Evolutionary conservation across 2,329 filamentous ascomycete genomes (phyloP).

Genomic region (Lecanoromycetidae sp.): DNA sequence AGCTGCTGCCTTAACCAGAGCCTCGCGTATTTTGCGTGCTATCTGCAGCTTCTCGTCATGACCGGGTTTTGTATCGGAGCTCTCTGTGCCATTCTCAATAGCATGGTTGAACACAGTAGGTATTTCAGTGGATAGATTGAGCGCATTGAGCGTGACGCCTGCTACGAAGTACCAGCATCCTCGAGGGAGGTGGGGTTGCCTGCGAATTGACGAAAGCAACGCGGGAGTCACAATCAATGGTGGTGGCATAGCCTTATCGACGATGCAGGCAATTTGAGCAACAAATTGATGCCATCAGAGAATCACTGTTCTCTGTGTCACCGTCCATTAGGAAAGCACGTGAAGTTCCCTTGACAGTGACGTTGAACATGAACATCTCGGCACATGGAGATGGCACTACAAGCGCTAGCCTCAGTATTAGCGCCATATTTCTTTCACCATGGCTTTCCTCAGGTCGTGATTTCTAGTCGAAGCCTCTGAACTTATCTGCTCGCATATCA

Average conservation of each 20-base stretch:
- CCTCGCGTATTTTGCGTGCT: conserved; percentile 37
- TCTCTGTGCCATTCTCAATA: conserved; percentile 23
- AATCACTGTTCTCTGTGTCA: no score
- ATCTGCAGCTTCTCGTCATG: conserved; percentile 33
- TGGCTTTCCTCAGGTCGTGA: no score
- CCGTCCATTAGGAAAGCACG: no score
- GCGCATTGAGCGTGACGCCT: conserved; percentile 34
- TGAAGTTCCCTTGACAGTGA: no score
- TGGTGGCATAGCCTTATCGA: conserved; percentile 2
- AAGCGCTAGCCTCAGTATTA: no score
- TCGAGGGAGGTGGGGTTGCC: conserved; percentile 32
- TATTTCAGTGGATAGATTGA: conserved; percentile 41
- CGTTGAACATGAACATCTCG: no score
- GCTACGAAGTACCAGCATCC: conserved; percentile 41
- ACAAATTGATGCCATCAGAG: no score
- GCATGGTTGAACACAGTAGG: conserved; percentile 34
- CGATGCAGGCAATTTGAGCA: no score
- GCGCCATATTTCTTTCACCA: no score
- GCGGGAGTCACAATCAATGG: conserved; percentile 30
- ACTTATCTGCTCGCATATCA: conserved; percentile 4
- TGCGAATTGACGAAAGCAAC: conserved; percentile 32
- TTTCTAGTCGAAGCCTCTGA: no score
- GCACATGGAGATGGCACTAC: no score
- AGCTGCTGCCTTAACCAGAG: conserved; percentile 37
- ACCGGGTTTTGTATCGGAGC: conserved; percentile 20